Evolutionary conservation across 78 protist genomes (phyloP), one percentile per base, ranked within the genome.

Genomic region (Dictyostelium firmibasis): DNA sequence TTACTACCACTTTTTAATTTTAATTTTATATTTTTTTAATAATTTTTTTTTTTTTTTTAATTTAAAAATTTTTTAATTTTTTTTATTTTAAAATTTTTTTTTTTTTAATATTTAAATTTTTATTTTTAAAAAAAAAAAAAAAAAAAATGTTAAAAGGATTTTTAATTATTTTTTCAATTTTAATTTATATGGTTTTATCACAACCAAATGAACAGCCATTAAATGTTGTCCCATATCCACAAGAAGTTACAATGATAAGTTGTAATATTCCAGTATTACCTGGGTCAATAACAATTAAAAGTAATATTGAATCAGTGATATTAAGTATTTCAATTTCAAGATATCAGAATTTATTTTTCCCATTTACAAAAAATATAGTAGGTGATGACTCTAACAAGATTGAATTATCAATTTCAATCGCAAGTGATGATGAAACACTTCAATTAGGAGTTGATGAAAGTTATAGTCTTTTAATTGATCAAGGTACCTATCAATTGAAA

Each of bases 381-480:
- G 16, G 0, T 16, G 23, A 10, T 8, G 53, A 4, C 0, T 50
- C 62, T 14, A 50, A 50, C 23, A 50, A 53, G 0, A 57, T 57
- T 1, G 27, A 9, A 11, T 7, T 27, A 16, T 44, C 31, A 4
- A 0, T 88, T 4, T 25, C 1, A 7, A 16, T 88, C 4, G n/a
- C 29, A 20, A 60, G 53, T 23, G 74, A 74, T 33, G 82, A 75
- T 76, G 92, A 86, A 77, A 81, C 53, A 14, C 62, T 86, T 6
- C 27, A 50, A 18, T 41, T 86, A 3, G 92, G 92, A 10, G 41
- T 86, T 41, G 92, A 86, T 38, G 92, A 86, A 38, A 76, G 84
- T 31, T 86, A 86, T 23, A 6, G 13, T 8, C 33, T 91, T 14
- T 18, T 44, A 3, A 25, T 38, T 11, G 20, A 41, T 13, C 33